Base-by-base conservation (phyloP, 2,329 filamentous ascomycete species). In the Alternaria tenuissima region DNA sequence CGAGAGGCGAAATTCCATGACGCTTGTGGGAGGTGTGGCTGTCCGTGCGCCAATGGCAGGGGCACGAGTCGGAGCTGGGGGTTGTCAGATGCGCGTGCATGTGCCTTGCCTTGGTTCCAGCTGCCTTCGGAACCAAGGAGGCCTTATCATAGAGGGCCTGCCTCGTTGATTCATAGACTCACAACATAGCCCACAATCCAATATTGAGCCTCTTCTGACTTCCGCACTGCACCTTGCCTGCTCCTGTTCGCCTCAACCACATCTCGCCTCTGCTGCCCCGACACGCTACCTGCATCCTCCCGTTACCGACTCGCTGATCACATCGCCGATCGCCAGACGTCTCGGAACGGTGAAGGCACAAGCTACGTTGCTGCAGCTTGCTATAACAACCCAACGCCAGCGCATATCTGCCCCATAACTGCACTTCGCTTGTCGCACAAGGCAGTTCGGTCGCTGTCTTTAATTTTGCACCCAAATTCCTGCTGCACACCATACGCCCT, bases 331-430 rank as follows among this genome's bases (percentile, higher is more conserved):
- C 73, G 62, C 64, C 62, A 63, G 49, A 56, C 63, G 59, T 67
- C 63, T 67, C 70, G 69, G 66, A 66, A 68, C 63, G 52, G 49
- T 43, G 53, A 61, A 65, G 66, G 63, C 62, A 54, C 67, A 65
- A 69, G 70, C 70, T 70, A 66, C 68, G 65, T 67, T 58, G 64
- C 74, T 74, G 73, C 73, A 76, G 68, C 73, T 73, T 73, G 69
- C 65, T 63, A 54, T 55, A 59, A 59, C 66, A 64, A 59, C 68
- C 65, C 57, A 60, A 59, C 56, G 34, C 60, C 63, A 63, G 53
- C 57, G 57, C 66, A 47, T 57, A 64, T 55, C 53, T 59, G 57
- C 65, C 67, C 64, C 14, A 54, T 64, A 58, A 52, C 63, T 62
- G 59, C 60, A 41, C 54, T 54, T 57, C 57, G 62, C 52, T 61